phyloP scores from a whole-genome alignment of 2,329 filamentous ascomycete genomes.

The Xylariomycetidae sp. region DNA sequence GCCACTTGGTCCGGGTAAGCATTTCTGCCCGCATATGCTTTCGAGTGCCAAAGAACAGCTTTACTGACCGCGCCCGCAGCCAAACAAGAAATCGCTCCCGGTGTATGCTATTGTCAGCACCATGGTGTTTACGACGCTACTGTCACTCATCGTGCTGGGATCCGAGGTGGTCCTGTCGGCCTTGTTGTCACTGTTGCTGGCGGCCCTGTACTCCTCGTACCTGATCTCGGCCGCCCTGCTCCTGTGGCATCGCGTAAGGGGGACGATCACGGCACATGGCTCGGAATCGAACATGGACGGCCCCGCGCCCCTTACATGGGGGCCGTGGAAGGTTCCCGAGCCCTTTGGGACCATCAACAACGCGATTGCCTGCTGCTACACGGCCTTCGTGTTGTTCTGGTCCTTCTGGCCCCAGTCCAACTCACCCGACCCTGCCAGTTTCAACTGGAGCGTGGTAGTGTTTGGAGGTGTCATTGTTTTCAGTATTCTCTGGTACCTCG shows the following conservation, averaged over 20 bases:
- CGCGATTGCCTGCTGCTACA: constrained; percentile 44
- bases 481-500: constrained; percentile 39
- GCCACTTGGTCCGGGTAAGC: too few relatives aligned
- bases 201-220: constrained; percentile 7
- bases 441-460: constrained; percentile 43
- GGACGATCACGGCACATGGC: constrained; percentile 9
- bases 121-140: constrained; percentile 5
- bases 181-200: constrained; percentile 7
- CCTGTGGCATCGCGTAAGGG: constrained; percentile 8
- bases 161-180: constrained; percentile 5
- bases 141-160: constrained; percentile 8
- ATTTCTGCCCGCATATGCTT: too few relatives aligned
- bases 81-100: too few relatives aligned
- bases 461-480: constrained; percentile 36
- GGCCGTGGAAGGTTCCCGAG: constrained; percentile 48
- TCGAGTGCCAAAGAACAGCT: too few relatives aligned
- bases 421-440: constrained; percentile 26
- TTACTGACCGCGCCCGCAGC: too few relatives aligned
- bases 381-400: constrained; percentile 50
- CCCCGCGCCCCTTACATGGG: constrained; percentile 33
- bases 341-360: constrained; percentile 48
- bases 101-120: constrained; percentile 5
- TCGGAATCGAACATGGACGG: too few relatives aligned
- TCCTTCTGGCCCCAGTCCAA: constrained; percentile 40
- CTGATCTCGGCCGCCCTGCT: constrained; percentile 7